phyloP scores from a whole-genome alignment of 169 alveolate genomes.

The Plasmodium falciparum region DNA sequence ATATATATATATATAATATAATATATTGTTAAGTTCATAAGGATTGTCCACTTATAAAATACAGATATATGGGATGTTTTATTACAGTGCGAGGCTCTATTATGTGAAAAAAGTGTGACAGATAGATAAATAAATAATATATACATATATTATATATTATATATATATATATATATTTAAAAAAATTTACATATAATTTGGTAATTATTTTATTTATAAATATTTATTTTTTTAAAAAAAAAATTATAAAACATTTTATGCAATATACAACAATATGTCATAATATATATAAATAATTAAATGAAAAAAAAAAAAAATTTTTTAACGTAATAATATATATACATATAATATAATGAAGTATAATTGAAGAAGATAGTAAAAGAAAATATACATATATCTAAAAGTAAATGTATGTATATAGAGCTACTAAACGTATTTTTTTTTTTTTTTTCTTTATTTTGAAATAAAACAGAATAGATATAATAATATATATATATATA shows the following conservation, averaged over 20 bases:
- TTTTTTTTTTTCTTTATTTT: background rate
- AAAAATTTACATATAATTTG: slow-evolving; percentile 38
- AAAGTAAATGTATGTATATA: slow-evolving; percentile 11
- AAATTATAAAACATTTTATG: slow-evolving; percentile 52
- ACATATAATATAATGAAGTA: slow-evolving; percentile 10
- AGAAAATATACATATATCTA: background rate
- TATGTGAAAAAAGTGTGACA: background rate
- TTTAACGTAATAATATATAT: slow-evolving; percentile 12
- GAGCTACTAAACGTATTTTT: background rate
- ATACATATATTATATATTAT: no score
- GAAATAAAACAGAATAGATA: background rate
- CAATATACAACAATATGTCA: slow-evolving; percentile 19
- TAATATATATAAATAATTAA: slow-evolving; percentile 1
- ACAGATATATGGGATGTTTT: background rate
- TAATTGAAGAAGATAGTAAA: background rate
- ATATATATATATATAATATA: background rate
- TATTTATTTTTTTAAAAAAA: slow-evolving; percentile 50
- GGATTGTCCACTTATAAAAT: background rate
- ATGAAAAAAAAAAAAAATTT: background rate
- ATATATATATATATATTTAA: slow-evolving; percentile 27
- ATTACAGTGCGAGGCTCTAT: background rate
- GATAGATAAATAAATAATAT: background rate
- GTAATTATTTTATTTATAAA: slow-evolving; percentile 57
- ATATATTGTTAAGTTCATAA: background rate
- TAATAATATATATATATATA: background rate